phyloP scores from a whole-genome alignment of 2,329 filamentous ascomycete species.

The Aciculosporium take region DNA sequence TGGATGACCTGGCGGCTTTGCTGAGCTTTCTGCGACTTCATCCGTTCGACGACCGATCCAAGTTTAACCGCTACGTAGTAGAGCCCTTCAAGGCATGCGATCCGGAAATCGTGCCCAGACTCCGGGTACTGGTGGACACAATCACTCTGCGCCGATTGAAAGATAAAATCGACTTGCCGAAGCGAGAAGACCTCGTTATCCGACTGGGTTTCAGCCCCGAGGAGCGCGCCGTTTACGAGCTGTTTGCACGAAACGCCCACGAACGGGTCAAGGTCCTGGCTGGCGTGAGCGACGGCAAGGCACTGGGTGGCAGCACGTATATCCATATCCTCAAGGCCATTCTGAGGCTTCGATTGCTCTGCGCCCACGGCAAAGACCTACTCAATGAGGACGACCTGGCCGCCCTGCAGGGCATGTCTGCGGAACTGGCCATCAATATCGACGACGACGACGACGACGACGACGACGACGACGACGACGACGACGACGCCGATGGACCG shows the following conservation, averaged over 20 bases:
- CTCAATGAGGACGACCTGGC: conserved; percentile 72
- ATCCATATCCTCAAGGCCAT: conserved; percentile 89
- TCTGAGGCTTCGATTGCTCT: conserved; percentile 74
- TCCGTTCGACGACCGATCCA: conserved; percentile 66
- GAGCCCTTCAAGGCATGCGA: conserved; percentile 79
- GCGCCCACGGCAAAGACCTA: conserved; percentile 86
- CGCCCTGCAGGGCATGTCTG: conserved; percentile 66
- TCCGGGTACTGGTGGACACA: conserved; percentile 84
- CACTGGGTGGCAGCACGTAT: conserved; percentile 73
- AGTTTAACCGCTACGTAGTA: conserved; percentile 69
- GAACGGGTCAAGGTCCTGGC: conserved; percentile 66
- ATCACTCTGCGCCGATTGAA: conserved; percentile 85
- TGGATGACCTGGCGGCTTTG: conserved; percentile 79
- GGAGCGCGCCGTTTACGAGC: conserved; percentile 66
- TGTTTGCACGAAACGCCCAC: conserved; percentile 69
- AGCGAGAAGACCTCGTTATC: conserved; percentile 57
- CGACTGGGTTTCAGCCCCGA: conserved; percentile 60
- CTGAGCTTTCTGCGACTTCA: conserved; percentile 73
- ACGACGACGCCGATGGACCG: conserved; percentile 49
- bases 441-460: conserved; percentile 65
- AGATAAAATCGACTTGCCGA: conserved; percentile 74
- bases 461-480: conserved; percentile 60
- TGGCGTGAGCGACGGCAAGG: conserved; percentile 41
- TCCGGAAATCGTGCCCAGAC: conserved; percentile 65
- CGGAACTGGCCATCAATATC: conserved; percentile 75